These are phyloP conservation scores for Leptomonas pyrrhocoris DNA, from an alignment of 208 protist genomes.

Conservation along the genomic window DNA sequence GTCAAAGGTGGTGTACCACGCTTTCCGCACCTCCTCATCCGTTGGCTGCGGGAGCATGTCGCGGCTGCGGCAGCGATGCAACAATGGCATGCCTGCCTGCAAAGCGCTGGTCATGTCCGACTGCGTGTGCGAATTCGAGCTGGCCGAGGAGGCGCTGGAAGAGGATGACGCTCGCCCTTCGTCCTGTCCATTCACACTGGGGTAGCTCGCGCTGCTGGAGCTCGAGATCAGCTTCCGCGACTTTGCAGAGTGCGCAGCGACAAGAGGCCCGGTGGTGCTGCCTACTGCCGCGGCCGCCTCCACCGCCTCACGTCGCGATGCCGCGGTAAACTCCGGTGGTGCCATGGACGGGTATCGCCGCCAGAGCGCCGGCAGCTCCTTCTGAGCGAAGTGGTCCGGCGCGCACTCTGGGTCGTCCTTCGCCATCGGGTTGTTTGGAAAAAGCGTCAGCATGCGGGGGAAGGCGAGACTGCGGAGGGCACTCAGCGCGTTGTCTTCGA, in stretches of 20 bases:
- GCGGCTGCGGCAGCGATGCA: conserved; percentile 13
- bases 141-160: neutral
- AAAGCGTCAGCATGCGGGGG: conserved; percentile 69
- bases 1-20: conserved; percentile 71
- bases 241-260: neutral
- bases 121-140: too few relatives aligned
- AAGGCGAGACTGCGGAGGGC: conserved; percentile 55
- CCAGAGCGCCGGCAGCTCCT: conserved; percentile 41
- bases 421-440: conserved; percentile 58
- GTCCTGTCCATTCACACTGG: neutral
- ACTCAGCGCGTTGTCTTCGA: conserved; percentile 50
- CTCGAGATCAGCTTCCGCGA: neutral
- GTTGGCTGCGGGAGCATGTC: conserved; percentile 20
- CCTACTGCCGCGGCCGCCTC: conserved; percentile 8
- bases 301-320: conserved; percentile 19
- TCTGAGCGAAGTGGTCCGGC: conserved; percentile 40
- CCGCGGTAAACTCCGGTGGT: conserved; percentile 26
- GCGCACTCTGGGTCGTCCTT: conserved; percentile 51
- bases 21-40: conserved; percentile 47
- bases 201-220: neutral
- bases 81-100: neutral
- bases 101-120: neutral
- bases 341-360: conserved; percentile 30
- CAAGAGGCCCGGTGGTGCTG: too few relatives aligned
- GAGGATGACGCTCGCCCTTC: neutral